These are phyloP conservation scores for Trichoderma sp. DNA, from an alignment of 2,329 filamentous ascomycete genomes.

Conservation along the genomic window DNA sequence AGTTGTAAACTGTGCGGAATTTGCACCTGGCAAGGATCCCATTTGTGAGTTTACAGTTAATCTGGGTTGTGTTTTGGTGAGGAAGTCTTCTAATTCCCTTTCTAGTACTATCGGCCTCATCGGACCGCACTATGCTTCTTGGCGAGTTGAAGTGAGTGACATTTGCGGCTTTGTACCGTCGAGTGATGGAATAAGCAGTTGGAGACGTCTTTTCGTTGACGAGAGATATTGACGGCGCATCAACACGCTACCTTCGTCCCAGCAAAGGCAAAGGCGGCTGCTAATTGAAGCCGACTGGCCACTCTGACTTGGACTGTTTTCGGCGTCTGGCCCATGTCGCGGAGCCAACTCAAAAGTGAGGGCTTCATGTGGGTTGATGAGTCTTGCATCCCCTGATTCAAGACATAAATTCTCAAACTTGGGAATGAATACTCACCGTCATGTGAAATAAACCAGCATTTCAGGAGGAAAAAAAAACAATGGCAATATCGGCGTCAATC, in stretches of 20 bases:
- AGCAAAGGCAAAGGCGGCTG: neutral
- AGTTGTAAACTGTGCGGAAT: conserved; percentile 91
- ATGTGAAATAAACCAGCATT: neutral
- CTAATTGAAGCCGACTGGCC: neutral
- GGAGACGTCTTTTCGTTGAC: neutral
- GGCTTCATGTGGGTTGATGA: neutral
- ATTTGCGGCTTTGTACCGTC: neutral
- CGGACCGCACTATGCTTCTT: conserved; percentile 81
- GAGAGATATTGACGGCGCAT: neutral
- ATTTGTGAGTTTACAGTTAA: conserved; percentile 66
- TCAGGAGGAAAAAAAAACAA: neutral
- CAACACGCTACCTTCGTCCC: neutral
- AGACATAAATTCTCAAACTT: neutral
- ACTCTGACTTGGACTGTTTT: neutral
- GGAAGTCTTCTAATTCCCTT: conserved; percentile 37
- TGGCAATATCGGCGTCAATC: conserved; percentile 1
- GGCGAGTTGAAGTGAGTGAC: conserved; percentile 65
- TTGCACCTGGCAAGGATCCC: conserved; percentile 80
- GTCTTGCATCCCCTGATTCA: neutral
- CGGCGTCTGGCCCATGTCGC: neutral
- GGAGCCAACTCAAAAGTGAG: neutral
- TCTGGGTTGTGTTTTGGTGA: neutral
- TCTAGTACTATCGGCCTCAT: conserved; percentile 83
- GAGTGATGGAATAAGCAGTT: neutral
- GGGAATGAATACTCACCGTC: neutral